Evolutionary conservation across 2,329 filamentous ascomycete genomes (phyloP), one percentile per base, ranked within the genome.

Genomic region (Biscogniauxia marginata): DNA sequence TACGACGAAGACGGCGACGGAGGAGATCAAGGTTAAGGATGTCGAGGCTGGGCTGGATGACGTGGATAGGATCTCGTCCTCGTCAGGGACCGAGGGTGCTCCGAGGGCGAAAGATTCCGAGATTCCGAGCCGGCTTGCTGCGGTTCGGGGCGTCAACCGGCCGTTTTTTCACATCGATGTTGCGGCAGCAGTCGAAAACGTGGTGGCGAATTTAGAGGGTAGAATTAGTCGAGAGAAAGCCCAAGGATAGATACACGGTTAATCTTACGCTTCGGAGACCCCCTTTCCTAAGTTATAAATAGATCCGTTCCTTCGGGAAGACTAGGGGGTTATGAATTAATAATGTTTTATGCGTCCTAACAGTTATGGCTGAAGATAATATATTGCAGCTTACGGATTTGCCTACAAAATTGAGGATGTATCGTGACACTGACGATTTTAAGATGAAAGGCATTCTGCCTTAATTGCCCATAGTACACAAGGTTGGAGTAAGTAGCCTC

Each of bases 91-190:
- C 18, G 54, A 45, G 30, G 69, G 57, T 16, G 44, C 58, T 51
- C 50, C 45, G 48, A 9, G 65, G 0, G 70, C 71, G 25, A 70
- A 67, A 55, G 69, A 67, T 7, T 66, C 67, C 13, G 64, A 63
- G 1, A 65, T 60, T 20, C 65, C 72, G 11, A 20, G 61, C 63
- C 53, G 71, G 62, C 46, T 77, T 34, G 71, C 72, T 21, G 71
- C 76, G 0, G 65, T 80, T 1, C 74, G 76, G 53, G 78, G 76
- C 2, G 70, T 79, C 53, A 80, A 82, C 67, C 68, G 78, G 61
- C 80, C 80, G 5, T 80, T 75, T 67, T 82, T 82, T 68, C 79
- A 82, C 56, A 73, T 81, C 23, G 79, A 82, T 61, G 63, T 82
- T 39, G 74, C 78, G 22, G 77, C 78, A 56, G 78, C 78, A 3